These are phyloP conservation scores for Cladosporium sp. DNA, from an alignment of 2,329 filamentous ascomycete genomes.

Conservation along the genomic window DNA sequence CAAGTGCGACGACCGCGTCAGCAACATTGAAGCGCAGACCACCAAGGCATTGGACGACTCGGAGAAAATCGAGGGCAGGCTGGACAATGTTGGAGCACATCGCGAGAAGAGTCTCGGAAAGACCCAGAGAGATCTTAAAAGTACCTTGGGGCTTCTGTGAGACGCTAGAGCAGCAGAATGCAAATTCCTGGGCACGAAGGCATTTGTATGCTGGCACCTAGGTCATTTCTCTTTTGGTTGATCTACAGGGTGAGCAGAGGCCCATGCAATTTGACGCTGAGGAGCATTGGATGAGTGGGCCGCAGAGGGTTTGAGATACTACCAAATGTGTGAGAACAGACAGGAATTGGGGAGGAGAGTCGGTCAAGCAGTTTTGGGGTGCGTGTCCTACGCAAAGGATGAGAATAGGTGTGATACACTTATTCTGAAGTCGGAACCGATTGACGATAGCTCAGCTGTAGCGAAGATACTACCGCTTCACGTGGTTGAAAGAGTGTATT, in stretches of 20 bases:
- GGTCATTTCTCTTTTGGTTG: too few relatives aligned
- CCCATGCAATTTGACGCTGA: neutral
- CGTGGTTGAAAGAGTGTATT: too few relatives aligned
- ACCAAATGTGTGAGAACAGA: neutral
- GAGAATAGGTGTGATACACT: too few relatives aligned
- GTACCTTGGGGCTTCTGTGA: too few relatives aligned
- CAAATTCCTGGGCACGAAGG: too few relatives aligned
- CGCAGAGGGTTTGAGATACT: neutral
- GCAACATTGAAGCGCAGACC: neutral
- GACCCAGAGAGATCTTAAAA: neutral
- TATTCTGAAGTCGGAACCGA: too few relatives aligned
- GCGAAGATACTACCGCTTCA: too few relatives aligned
- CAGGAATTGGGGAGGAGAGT: too few relatives aligned
- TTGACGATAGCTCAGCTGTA: too few relatives aligned
- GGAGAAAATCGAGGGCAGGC: neutral
- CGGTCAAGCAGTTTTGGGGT: too few relatives aligned
- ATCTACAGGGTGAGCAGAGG: neutral
- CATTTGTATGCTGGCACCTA: neutral
- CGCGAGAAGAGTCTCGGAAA: neutral
- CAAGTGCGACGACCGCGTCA: too few relatives aligned
- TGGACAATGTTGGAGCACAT: neutral
- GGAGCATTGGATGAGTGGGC: neutral
- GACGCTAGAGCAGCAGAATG: neutral
- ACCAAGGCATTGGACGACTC: neutral
- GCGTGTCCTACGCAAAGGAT: too few relatives aligned